Conservation (phyloP, 2,329 filamentous ascomycete genomes). For the Gremmenia infestans region DNA sequence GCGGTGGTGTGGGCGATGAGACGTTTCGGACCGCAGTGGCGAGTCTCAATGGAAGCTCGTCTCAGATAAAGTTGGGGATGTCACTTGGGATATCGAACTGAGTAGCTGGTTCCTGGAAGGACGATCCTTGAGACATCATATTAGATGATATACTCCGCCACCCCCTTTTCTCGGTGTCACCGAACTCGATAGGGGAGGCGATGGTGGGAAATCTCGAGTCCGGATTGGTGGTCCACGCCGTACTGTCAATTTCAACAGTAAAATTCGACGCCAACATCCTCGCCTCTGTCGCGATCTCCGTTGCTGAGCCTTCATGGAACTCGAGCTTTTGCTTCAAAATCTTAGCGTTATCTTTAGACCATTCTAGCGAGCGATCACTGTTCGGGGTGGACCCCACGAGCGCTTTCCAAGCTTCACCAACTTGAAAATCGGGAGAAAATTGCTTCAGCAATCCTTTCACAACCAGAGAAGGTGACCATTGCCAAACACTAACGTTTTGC, state of each 20-base stretch:
- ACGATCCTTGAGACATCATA: neutral
- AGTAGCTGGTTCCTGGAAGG: neutral
- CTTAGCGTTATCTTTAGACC: slow-evolving; percentile 13
- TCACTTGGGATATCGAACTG: neutral
- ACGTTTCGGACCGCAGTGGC: slow-evolving; percentile 58
- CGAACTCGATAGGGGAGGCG: slow-evolving; percentile 4
- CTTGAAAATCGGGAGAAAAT: slow-evolving; percentile 12
- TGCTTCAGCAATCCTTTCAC: slow-evolving; percentile 23
- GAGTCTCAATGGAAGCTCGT: slow-evolving; percentile 52
- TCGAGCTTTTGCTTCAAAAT: slow-evolving; percentile 18
- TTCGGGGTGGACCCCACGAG: slow-evolving; percentile 2
- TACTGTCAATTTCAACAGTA: neutral
- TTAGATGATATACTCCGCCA: neutral
- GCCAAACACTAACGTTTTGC: slow-evolving; percentile 5
- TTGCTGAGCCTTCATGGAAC: slow-evolving; percentile 11
- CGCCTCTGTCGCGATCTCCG: slow-evolving; percentile 10
- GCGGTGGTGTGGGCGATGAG: slow-evolving; percentile 56
- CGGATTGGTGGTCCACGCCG: slow-evolving; percentile 3
- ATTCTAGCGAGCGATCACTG: slow-evolving; percentile 10
- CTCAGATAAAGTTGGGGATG: slow-evolving; percentile 7
- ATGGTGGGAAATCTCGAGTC: slow-evolving; percentile 9
- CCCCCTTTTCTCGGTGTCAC: neutral
- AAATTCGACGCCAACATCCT: slow-evolving; percentile 3
- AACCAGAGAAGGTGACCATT: slow-evolving; percentile 18
- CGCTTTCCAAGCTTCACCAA: slow-evolving; percentile 15